Conservation (phyloP, 2,329 filamentous ascomycete species). For the Pseudomassariella vexata region DNA sequence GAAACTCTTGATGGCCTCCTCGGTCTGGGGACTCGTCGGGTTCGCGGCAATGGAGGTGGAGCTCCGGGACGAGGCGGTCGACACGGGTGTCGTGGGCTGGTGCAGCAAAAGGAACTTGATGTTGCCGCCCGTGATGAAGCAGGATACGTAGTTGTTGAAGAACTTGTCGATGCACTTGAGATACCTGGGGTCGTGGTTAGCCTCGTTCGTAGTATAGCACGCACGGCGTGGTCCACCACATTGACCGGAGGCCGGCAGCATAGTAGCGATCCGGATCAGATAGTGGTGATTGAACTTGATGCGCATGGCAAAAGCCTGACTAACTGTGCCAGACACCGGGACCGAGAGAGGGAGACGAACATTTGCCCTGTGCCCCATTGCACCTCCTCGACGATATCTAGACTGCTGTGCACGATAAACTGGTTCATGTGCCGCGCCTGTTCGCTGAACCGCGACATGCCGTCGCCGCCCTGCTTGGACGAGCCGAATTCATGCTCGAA, state of each 20-base stretch:
- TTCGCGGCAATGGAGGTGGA: slow-evolving; percentile 75
- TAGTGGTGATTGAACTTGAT: no score
- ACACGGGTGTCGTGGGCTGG: slow-evolving; percentile 56
- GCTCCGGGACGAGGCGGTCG: slow-evolving; percentile 37
- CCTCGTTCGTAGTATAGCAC: no score
- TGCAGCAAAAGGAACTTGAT: slow-evolving; percentile 93
- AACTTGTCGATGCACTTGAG: slow-evolving; percentile 96
- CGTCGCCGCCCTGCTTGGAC: slow-evolving; percentile 92
- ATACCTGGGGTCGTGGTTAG: no score
- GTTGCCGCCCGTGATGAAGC: slow-evolving; percentile 88
- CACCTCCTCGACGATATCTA: slow-evolving; percentile 93
- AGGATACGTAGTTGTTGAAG: slow-evolving; percentile 91
- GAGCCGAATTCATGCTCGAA: slow-evolving; percentile 98
- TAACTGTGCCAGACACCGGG: no score
- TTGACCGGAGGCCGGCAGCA: no score
- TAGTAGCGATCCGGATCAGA: no score
- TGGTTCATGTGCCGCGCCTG: slow-evolving; percentile 92
- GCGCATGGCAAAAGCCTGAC: no score
- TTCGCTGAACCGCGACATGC: slow-evolving; percentile 79
- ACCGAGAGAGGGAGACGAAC: no score
- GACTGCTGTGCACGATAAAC: slow-evolving; percentile 88
- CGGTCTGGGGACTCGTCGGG: slow-evolving; percentile 81
- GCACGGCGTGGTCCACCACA: no score
- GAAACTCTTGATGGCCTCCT: slow-evolving; percentile 93
- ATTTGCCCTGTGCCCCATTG: slow-evolving; percentile 87